Evolutionary conservation across 257 asterid species (phyloP).

Genomic region (Primulina tabacum): DNA sequence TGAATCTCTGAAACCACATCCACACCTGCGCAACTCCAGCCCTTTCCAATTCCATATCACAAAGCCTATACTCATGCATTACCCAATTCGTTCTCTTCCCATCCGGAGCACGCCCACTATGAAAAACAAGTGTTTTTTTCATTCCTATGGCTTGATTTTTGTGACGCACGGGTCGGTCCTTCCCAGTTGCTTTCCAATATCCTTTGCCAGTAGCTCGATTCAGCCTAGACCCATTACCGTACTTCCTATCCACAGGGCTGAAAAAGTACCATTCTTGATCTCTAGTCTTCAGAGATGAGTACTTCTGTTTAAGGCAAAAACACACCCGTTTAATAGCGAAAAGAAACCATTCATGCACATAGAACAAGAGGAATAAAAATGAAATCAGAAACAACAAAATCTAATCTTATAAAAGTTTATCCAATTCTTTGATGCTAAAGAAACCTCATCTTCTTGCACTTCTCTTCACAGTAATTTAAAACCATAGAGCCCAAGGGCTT

Average conservation of each 20-base stretch:
- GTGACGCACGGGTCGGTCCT: conserved; percentile 76
- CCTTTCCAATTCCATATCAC: conserved; percentile 60
- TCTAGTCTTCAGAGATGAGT: conserved; percentile 69
- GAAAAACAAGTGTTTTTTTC: conserved; percentile 92
- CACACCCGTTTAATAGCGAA: conserved; percentile 13
- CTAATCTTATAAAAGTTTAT: conserved; percentile 13
- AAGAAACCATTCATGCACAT: not conserved
- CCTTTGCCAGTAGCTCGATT: conserved; percentile 94
- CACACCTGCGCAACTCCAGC: conserved; percentile 85
- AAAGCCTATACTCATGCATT: conserved; percentile 93
- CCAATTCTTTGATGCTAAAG: not conserved
- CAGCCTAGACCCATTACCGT: conserved; percentile 87
- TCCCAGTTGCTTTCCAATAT: conserved; percentile 96
- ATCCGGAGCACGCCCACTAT: conserved; percentile 91
- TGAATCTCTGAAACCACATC: conserved; percentile 7
- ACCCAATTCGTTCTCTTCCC: conserved; percentile 97
- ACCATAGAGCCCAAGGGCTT: not conserved
- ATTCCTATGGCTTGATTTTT: conserved; percentile 65
- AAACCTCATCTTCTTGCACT: conserved; percentile 9
- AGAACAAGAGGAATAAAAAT: conserved; percentile 1
- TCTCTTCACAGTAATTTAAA: conserved; percentile 14
- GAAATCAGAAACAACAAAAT: conserved; percentile 9
- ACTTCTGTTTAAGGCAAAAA: conserved; percentile 33
- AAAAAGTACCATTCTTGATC: conserved; percentile 94
- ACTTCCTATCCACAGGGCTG: conserved; percentile 87